phyloP scores from a whole-genome alignment of 2,329 filamentous ascomycete genomes.

The Fusarium fujikuroi region DNA sequence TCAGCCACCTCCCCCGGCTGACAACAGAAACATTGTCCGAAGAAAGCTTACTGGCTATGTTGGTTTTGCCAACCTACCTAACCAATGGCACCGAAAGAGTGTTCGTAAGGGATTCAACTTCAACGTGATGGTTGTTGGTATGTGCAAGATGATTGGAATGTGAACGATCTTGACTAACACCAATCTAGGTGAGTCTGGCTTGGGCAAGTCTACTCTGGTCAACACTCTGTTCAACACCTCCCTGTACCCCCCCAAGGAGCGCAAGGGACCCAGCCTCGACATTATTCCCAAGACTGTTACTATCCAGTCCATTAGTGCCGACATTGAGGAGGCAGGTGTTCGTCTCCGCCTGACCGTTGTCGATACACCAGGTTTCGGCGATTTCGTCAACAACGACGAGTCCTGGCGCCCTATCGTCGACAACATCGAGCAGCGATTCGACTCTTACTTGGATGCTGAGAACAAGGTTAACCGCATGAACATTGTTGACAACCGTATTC shows the following conservation, averaged over 20 bases:
- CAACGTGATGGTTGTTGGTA: constrained; percentile 99
- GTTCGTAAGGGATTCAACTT: constrained; percentile 99
- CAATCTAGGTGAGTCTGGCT: constrained; percentile 88
- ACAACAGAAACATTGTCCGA: constrained; percentile 95
- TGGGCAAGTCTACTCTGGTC: constrained; percentile 98
- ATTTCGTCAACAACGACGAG: constrained; percentile 99
- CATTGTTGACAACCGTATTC: constrained; percentile 98
- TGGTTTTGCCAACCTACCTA: constrained; percentile 97
- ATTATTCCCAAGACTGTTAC: constrained; percentile 98
- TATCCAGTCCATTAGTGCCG: constrained; percentile 93
- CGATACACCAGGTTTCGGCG: constrained; percentile 96
- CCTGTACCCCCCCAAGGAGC: constrained; percentile 97
- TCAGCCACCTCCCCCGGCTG: constrained; percentile 59
- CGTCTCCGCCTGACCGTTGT: constrained; percentile 96
- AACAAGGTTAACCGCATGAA: constrained; percentile 99
- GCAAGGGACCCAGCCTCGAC: constrained; percentile 95
- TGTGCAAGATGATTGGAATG: constrained; percentile 48
- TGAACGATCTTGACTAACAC: background rate
- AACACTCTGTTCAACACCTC: constrained; percentile 99
- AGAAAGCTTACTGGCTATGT: constrained; percentile 98
- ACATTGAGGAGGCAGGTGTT: constrained; percentile 98
- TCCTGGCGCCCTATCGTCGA: constrained; percentile 99
- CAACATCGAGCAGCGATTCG: constrained; percentile 99
- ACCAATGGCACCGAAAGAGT: constrained; percentile 99
- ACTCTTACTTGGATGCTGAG: constrained; percentile 98